Percentiles rank a stretch among this genome's conserved stretches.
Evolutionary conservation across 2,329 filamentous ascomycete species (phyloP).

Genomic region (Talaromyces funiculosus): DNA sequence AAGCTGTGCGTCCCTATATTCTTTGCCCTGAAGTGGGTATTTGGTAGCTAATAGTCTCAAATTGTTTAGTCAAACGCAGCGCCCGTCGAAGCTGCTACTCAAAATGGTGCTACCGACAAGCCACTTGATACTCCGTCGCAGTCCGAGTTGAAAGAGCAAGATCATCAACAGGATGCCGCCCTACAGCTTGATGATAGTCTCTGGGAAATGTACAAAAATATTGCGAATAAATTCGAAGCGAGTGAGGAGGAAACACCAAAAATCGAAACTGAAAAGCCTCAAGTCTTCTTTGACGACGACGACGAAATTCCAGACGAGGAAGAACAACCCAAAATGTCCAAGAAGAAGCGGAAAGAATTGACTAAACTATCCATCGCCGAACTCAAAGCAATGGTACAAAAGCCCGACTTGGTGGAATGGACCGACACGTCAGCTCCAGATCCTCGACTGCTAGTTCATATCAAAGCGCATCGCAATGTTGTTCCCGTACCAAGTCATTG

Average conservation of each 20-base stretch:
- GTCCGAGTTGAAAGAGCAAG: neutral
- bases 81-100: neutral
- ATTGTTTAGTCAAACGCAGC: neutral
- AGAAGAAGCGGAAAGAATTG: slow-evolving; percentile 88
- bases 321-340: slow-evolving; percentile 69
- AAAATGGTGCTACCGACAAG: neutral
- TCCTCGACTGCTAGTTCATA: slow-evolving; percentile 80
- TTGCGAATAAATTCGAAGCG: slow-evolving; percentile 72
- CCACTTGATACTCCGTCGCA: neutral
- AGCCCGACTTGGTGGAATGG: slow-evolving; percentile 96
- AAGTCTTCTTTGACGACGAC: slow-evolving; percentile 77
- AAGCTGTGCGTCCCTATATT: neutral
- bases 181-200: slow-evolving; percentile 59
- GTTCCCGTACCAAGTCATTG: slow-evolving; percentile 92
- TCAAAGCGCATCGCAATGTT: slow-evolving; percentile 92
- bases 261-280: slow-evolving; percentile 70
- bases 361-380: slow-evolving; percentile 93
- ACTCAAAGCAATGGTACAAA: slow-evolving; percentile 83
- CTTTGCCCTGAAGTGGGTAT: neutral
- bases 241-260: slow-evolving; percentile 56
- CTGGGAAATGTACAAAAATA: slow-evolving; percentile 74
- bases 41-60: neutral
- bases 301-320: slow-evolving; percentile 79
- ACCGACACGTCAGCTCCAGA: slow-evolving; percentile 89
- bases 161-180: neutral